Conservation (phyloP, 1,139 yeast genomes). For the Yamadazyma pseudoaaseri region DNA sequence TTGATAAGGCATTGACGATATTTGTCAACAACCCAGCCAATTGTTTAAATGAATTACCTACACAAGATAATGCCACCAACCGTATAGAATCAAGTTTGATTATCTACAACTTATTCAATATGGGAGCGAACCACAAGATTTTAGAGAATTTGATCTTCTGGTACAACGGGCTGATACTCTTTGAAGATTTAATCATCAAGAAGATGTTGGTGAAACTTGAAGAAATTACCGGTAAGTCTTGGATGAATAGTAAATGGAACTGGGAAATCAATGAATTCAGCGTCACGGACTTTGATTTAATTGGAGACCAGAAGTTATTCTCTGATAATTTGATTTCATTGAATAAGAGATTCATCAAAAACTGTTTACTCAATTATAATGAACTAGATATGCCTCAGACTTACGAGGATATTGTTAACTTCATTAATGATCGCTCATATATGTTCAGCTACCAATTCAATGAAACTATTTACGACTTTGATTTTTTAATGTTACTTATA, state of each 20-base stretch:
- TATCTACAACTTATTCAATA: conserved; percentile 49
- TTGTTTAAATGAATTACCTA: conserved; percentile 27
- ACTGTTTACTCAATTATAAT: conserved; percentile 19
- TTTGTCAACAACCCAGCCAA: conserved; percentile 50
- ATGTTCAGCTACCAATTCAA: conserved; percentile 16
- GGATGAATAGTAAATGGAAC: conserved; percentile 55
- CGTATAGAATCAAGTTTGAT: conserved; percentile 46
- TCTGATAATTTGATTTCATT: conserved; percentile 52
- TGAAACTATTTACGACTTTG: conserved; percentile 54
- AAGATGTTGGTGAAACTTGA: conserved; percentile 58
- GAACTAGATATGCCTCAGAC: conserved; percentile 9
- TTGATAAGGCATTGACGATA: conserved; percentile 62
- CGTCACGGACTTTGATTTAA: conserved; percentile 40
- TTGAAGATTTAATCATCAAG: conserved; percentile 64
- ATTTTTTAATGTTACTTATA: conserved; percentile 55
- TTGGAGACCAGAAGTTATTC: conserved; percentile 48
- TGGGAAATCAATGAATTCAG: conserved; percentile 64
- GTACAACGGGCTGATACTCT: conserved; percentile 61
- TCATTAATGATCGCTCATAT: conserved; percentile 12
- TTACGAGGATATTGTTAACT: conserved; percentile 9
- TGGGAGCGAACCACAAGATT: conserved; percentile 44
- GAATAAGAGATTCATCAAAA: conserved; percentile 49
- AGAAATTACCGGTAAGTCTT: conserved; percentile 42
- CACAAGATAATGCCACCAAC: conserved; percentile 15
- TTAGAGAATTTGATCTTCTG: conserved; percentile 41